Evolutionary conservation across 208 protist genomes (phyloP), one percentile per base, ranked within the genome.

Genomic region (Trypanosoma brucei): DNA sequence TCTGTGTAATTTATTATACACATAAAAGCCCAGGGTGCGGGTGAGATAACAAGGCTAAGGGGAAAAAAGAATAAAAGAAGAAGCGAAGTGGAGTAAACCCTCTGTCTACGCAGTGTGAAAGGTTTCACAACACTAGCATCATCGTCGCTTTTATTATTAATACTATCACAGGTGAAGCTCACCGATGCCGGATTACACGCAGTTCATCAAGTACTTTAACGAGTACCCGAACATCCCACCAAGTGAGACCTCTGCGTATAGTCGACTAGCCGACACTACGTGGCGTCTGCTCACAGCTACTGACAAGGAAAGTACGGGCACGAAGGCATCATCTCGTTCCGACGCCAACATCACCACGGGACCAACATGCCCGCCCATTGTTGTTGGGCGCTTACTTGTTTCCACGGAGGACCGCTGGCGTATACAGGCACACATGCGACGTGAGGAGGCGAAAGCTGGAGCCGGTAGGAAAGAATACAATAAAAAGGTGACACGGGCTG

Each of bases 201-300:
- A 84, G 51, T 90, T 94, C 31, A 76, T 91, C 35, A 93, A 93
- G 68, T 84, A 82, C 64, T 82, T 91, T 60, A 94, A 89, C 67
- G 69, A 75, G 22, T 76, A 74, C 68, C 81, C 48, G 60, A 80
- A 55, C 70, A 81, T 48, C 72, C 80, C 58, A 31, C 52, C 59
- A 64, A 79, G 31, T 44, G 62, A 71, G 50, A 75, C 56, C 44
- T 63, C 65, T 52, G 70, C 64, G 22, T 73, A 85, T 66, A 73
- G 63, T 36, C 80, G 83, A 9, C 63, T 80, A 14, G 77, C 79
- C 1, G 86, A 93, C 64, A 78, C 76, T 34, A 80, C 80, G 39
- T 93, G 86, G 86, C 80, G 83, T 35, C 58, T 79, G 31, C 42
- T 90, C 55, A 72, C 81, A 37, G 56, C 78, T 14, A 75, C 75